These are phyloP conservation scores for Paramecium bursaria DNA, from an alignment of 73 alveolate genomes.

Conservation along the genomic window DNA sequence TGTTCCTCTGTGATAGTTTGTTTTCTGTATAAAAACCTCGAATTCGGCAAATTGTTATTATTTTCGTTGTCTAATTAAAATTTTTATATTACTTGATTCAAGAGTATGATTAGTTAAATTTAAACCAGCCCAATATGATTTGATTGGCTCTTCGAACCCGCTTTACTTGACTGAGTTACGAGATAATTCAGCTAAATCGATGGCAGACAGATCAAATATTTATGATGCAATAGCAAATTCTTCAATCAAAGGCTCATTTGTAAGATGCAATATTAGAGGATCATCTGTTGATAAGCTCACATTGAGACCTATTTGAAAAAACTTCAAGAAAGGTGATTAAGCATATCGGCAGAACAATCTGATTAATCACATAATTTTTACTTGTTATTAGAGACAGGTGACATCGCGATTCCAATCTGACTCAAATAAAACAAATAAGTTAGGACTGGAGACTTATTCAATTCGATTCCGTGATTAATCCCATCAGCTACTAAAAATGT, in stretches of 20 bases:
- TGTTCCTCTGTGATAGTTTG: slow-evolving; percentile 33
- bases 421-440: slow-evolving; percentile 74
- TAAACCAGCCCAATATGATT: slow-evolving; percentile 71
- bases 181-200: slow-evolving; percentile 77
- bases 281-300: slow-evolving; percentile 80
- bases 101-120: no score
- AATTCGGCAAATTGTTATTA: slow-evolving; percentile 7
- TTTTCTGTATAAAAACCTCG: slow-evolving; percentile 44
- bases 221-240: slow-evolving; percentile 70
- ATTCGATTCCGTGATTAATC: slow-evolving; percentile 68
- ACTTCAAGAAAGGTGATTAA: slow-evolving; percentile 54
- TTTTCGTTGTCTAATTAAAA: not conserved
- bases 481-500: slow-evolving; percentile 58
- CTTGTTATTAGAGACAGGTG: slow-evolving; percentile 79
- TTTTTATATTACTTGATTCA: no score
- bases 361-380: not conserved
- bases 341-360: slow-evolving; percentile 47
- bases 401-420: slow-evolving; percentile 78
- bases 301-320: slow-evolving; percentile 73
- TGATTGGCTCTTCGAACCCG: slow-evolving; percentile 69
- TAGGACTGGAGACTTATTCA: slow-evolving; percentile 67
- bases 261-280: slow-evolving; percentile 77
- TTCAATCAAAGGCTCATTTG: slow-evolving; percentile 76
- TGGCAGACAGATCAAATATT: slow-evolving; percentile 73
- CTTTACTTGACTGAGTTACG: slow-evolving; percentile 78